phyloP scores from a whole-genome alignment of 1,284 basidiomycete genomes.

The Ustilago sp. region DNA sequence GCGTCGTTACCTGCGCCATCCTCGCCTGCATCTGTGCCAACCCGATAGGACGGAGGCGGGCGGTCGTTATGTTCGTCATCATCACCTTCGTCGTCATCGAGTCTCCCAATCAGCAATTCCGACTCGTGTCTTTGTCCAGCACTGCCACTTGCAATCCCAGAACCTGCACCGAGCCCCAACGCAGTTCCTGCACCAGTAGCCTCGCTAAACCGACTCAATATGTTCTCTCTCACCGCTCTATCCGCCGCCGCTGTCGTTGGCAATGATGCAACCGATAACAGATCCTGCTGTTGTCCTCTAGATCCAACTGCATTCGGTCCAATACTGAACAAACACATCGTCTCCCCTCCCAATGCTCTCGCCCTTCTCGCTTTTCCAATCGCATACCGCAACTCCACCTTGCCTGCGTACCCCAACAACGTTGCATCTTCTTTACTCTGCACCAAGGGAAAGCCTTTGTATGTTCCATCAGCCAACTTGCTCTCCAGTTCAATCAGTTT shows the following conservation, averaged over 20 bases:
- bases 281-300: constrained; percentile 29
- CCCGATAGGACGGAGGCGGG: constrained; percentile 8
- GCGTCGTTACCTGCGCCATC: constrained; percentile 7
- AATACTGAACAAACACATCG: constrained; percentile 60
- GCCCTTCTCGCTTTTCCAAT: constrained; percentile 74
- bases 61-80: constrained; percentile 19
- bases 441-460: constrained; percentile 93
- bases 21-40: background rate
- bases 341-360: constrained; percentile 40
- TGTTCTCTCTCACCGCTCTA: constrained; percentile 32
- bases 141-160: constrained; percentile 3
- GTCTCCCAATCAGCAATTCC: constrained; percentile 38
- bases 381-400: constrained; percentile 85
- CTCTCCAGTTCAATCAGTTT: constrained; percentile 77
- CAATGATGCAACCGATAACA: constrained; percentile 29
- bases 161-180: constrained; percentile 14
- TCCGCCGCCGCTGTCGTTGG: constrained; percentile 44
- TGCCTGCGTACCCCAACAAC: constrained; percentile 87
- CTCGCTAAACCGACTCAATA: constrained; percentile 38
- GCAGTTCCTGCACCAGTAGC: constrained; percentile 20
- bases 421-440: constrained; percentile 73
- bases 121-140: constrained; percentile 26
- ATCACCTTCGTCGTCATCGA: constrained; percentile 21
- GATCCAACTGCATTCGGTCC: constrained; percentile 16
- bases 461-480: constrained; percentile 70